phyloP scores from a whole-genome alignment of 169 alveolate species.

The Eimeria mitis region DNA sequence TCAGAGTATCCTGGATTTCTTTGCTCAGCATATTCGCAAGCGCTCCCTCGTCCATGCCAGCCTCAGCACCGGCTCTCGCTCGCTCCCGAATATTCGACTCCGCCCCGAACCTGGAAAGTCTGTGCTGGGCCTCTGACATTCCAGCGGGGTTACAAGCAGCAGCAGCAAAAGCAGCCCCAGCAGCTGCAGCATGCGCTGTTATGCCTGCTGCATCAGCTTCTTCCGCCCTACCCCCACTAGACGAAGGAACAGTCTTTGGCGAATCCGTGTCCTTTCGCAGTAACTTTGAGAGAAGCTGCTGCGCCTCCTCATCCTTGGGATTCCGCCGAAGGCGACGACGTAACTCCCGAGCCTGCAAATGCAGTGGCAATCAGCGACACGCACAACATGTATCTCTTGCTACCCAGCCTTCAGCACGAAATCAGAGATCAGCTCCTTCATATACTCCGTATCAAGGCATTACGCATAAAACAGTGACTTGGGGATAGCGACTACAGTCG shows the following conservation, averaged over 20 bases:
- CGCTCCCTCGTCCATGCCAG: conserved; percentile 51
- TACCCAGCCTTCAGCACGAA: not conserved
- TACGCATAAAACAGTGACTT: not conserved
- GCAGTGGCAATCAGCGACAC: not conserved
- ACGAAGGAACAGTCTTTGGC: not conserved
- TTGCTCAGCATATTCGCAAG: conserved; percentile 69
- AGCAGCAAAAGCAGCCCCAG: conserved; percentile 40
- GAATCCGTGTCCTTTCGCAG: conserved; percentile 49
- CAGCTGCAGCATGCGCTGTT: conserved; percentile 37
- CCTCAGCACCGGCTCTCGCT: not conserved
- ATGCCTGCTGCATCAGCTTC: not conserved
- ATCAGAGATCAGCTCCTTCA: not conserved
- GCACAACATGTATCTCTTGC: not conserved
- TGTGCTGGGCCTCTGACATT: not conserved
- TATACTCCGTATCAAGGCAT: not conserved
- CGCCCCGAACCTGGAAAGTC: not conserved
- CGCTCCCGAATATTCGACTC: conserved; percentile 13
- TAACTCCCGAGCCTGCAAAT: conserved; percentile 68
- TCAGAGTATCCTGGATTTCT: conserved; percentile 73
- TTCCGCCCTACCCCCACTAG: conserved; percentile 38
- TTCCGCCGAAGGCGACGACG: conserved; percentile 77
- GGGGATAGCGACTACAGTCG: not conserved
- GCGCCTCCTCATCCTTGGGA: conserved; percentile 73
- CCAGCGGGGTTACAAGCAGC: conserved; percentile 22
- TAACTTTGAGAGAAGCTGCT: conserved; percentile 38